Evolutionary conservation across 1,284 basidiomycete species (phyloP).

Genomic region (Megacollybia platyphylla): DNA sequence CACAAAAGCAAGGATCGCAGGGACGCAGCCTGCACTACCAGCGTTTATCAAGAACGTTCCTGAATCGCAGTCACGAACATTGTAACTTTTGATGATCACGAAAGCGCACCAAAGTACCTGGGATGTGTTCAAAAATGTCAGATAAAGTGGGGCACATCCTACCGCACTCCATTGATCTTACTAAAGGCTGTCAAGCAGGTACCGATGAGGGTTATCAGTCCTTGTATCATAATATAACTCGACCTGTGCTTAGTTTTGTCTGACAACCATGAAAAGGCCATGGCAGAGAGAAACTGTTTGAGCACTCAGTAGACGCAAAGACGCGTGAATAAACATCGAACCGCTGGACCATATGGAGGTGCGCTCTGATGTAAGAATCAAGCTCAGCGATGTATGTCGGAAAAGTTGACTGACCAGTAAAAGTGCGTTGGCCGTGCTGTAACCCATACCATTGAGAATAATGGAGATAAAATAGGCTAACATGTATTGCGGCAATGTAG

Average conservation of each 20-base stretch:
- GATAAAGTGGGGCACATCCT: too few species aligned
- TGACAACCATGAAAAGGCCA: constrained; percentile 26
- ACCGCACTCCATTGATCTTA: constrained; percentile 11
- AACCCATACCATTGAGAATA: constrained; percentile 24
- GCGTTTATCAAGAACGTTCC: constrained; percentile 6
- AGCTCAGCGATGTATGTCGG: background rate
- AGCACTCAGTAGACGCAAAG: background rate
- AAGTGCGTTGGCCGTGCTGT: constrained; percentile 15
- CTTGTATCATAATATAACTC: constrained; percentile 22
- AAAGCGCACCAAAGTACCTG: constrained; percentile 25
- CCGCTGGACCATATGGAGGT: constrained; percentile 25
- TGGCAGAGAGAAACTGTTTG: constrained; percentile 18
- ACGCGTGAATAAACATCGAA: constrained; percentile 11
- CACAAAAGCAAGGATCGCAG: constrained; percentile 5
- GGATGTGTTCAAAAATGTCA: constrained; percentile 6
- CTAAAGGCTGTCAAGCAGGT: constrained; percentile 23
- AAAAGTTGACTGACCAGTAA: constrained; percentile 16
- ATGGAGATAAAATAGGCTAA: constrained; percentile 28
- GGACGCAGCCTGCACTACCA: constrained; percentile 5
- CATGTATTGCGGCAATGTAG: constrained; percentile 9
- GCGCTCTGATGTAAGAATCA: constrained; percentile 16
- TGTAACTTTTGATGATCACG: background rate
- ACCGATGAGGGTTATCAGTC: constrained; percentile 21
- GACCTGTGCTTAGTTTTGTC: constrained; percentile 25
- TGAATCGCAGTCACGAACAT: background rate